Conservation (phyloP, 164 flowering plant genomes). For the Buxus sempervirens region DNA sequence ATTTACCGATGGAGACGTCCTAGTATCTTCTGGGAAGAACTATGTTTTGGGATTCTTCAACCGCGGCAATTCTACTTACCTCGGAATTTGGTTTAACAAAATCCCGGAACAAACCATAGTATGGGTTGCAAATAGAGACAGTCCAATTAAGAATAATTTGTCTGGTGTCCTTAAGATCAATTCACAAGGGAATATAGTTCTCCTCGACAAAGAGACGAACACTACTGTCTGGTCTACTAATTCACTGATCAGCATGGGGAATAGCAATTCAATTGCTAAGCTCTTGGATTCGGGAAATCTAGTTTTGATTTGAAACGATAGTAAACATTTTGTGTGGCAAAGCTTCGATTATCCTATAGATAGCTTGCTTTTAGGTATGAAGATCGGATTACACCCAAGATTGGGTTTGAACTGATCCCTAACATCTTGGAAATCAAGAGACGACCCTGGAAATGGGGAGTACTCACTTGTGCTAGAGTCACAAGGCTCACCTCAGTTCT, state of each 20-base stretch:
- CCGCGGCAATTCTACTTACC: conserved; percentile 27
- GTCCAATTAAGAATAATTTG: conserved; percentile 29
- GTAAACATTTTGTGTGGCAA: conserved; percentile 39
- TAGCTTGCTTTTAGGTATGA: conserved; percentile 38
- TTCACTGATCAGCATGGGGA: no score
- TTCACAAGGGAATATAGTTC: conserved; percentile 21
- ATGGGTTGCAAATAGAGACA: conserved; percentile 59
- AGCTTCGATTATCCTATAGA: conserved; percentile 50
- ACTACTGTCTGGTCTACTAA: conserved; percentile 31
- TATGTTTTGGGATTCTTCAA: conserved; percentile 52
- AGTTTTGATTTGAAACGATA: conserved; percentile 15
- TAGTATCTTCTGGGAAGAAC: conserved; percentile 25
- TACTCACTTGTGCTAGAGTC: conserved; percentile 19
- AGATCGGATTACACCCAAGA: conserved; percentile 34
- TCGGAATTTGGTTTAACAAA: conserved; percentile 51
- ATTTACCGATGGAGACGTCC: conserved; percentile 18
- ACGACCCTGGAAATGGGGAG: conserved; percentile 44
- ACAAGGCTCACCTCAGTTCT: conserved; percentile 23
- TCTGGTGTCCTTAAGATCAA: conserved; percentile 32
- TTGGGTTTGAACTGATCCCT: conserved; percentile 32
- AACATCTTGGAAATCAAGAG: conserved; percentile 39
- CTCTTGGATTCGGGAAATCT: conserved; percentile 53
- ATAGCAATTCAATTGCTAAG: conserved; percentile 14
- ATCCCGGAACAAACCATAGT: conserved; percentile 22
- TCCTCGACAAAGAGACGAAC: not conserved